phyloP scores from a whole-genome alignment of 2,329 filamentous ascomycete species.

The Beauveria rudraprayagi region DNA sequence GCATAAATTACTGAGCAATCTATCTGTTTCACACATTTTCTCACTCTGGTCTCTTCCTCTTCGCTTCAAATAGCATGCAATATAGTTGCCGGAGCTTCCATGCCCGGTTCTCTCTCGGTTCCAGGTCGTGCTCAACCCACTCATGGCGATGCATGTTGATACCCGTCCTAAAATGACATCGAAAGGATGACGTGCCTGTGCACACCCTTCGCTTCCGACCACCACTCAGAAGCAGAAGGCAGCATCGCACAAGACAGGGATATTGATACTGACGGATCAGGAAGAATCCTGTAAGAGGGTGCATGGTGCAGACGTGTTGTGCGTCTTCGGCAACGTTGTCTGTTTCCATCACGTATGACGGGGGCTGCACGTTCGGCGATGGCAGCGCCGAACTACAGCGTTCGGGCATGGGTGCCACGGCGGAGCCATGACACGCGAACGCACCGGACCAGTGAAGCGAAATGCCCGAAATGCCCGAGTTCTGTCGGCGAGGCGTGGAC shows the following conservation, averaged over 20 bases:
- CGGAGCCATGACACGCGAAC: not conserved
- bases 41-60: not conserved
- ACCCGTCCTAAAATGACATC: not conserved
- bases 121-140: not conserved
- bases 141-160: not conserved
- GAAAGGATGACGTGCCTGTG: too few relatives aligned
- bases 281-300: not conserved
- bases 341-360: not conserved
- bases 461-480: not conserved
- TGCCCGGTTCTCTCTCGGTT: not conserved
- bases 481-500: not conserved
- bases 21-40: not conserved
- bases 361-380: slow-evolving; percentile 1
- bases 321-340: not conserved
- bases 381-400: not conserved
- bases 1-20: not conserved
- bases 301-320: not conserved
- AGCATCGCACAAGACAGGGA: not conserved
- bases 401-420: not conserved
- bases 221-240: not conserved
- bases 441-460: not conserved
- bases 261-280: not conserved
- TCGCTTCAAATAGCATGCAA: not conserved
- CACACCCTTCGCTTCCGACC: not conserved
- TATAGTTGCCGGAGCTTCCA: not conserved